These are phyloP conservation scores for Macaranga tanarius DNA, from an alignment of 441 rosid species.

Conservation along the genomic window DNA sequence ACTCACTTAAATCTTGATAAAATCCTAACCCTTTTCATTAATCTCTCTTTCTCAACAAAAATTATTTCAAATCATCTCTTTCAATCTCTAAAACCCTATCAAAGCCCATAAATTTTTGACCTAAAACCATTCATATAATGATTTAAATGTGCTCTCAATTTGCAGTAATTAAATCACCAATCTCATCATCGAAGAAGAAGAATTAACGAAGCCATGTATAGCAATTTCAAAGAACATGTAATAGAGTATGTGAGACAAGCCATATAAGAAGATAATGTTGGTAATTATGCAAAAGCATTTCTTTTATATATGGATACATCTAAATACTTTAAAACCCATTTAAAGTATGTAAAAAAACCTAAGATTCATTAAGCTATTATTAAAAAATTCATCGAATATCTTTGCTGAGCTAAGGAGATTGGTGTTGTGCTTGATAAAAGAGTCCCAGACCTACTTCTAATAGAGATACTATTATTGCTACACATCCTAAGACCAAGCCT, in stretches of 20 bases:
- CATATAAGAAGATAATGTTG: conserved; percentile 86
- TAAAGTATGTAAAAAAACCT: conserved; percentile 97
- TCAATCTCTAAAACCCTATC: no score
- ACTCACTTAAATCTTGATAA: no score
- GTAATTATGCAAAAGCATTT: conserved; percentile 88
- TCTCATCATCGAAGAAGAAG: no score
- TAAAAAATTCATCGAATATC: conserved; percentile 91
- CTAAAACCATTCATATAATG: no score
- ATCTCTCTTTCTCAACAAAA: no score
- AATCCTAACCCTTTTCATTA: no score
- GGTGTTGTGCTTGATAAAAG: conserved; percentile 92
- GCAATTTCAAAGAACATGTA: conserved; percentile 98
- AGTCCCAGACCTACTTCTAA: conserved; percentile 81
- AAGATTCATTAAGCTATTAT: conserved; percentile 91
- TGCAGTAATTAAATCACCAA: no score
- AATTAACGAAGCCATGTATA: conserved; percentile 67
- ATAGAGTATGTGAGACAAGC: conserved; percentile 98
- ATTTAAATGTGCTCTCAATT: no score
- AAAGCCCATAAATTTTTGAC: no score
- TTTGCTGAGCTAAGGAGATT: conserved; percentile 99
- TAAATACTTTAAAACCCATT: conserved; percentile 95
- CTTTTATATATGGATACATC: conserved; percentile 96
- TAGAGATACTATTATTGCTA: conserved; percentile 90
- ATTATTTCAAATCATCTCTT: no score
- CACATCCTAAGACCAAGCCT: conserved; percentile 76